Evolutionary conservation across 1,284 basidiomycete genomes (phyloP), one percentile per base, ranked within the genome.

Genomic region (Tilletia indica): DNA sequence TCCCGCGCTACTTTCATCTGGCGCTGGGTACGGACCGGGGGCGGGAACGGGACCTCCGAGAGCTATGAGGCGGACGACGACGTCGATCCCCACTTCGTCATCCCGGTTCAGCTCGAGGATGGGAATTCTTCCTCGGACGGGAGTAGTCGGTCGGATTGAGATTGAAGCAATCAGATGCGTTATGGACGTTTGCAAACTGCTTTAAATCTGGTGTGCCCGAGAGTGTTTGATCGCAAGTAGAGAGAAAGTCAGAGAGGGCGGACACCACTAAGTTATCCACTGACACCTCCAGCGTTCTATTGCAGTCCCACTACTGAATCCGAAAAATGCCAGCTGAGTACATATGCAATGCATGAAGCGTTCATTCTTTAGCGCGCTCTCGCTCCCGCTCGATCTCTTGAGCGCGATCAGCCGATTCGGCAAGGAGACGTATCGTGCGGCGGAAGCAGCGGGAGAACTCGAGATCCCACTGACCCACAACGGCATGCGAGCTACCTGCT

Each of bases 61-160:
- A 34, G 25, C 0, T n/a, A 73, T 47, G 21, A 64, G 31, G 38
- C 42, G 0, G 79, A 82, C 68, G 75, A 82, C 61, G 80, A 82
- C 68, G 67, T 70, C 4, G 64, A 73, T 58, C 70, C 76, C 14
- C 36, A 48, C 2, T 80, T 82, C 66, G 73, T 80, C 34, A 78
- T 82, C 49, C 76, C 79, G 4, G 79, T 79, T n/a, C 64, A 77
- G n/a, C 68, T 82, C 16, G 79, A 80, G 70, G 71, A 71, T n/a
- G 47, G 68, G 38, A 56, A 54, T 47, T 69, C 68, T 4, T 64
- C 61, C 19, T 64, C 61, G 16, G 61, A 64, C 5, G 61, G 61
- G 34, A 64, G 61, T 16, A 39, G 36, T 38, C 61, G 61, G 34
- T 64, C 61, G 12, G 61, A n/a, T 34, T 64, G 36, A 42, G 9